phyloP scores from a whole-genome alignment of 2,329 filamentous ascomycete genomes.

The Ceratocystis eucalypticola region DNA sequence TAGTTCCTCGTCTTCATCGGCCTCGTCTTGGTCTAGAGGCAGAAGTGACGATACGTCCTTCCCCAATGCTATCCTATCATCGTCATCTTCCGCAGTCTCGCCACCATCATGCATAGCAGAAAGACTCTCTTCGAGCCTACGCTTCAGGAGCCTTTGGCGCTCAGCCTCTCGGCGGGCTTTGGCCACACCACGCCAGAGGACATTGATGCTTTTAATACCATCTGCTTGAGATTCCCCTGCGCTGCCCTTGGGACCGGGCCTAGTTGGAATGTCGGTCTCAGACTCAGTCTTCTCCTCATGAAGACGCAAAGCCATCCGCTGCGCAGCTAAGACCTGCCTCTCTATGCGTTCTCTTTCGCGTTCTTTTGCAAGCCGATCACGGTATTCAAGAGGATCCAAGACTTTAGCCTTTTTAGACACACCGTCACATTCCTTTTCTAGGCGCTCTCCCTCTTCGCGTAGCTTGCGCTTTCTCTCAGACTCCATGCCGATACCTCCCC shows the following conservation, averaged over 20 bases:
- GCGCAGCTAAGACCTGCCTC: conserved; percentile 58
- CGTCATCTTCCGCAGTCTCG: conserved; percentile 31
- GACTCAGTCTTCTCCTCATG: conserved; percentile 37
- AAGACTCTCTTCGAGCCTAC: conserved; percentile 53
- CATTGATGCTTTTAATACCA: conserved; percentile 38
- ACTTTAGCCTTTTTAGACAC: conserved; percentile 27
- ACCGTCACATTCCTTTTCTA: conserved; percentile 42
- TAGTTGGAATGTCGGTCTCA: neutral
- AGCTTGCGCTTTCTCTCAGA: conserved; percentile 68
- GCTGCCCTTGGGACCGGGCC: conserved; percentile 20
- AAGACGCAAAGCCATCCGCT: conserved; percentile 69
- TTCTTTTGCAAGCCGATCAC: conserved; percentile 57
- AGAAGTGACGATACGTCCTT: conserved; percentile 42
- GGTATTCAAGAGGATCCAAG: conserved; percentile 55
- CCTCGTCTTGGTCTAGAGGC: conserved; percentile 55
- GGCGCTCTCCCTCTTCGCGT: conserved; percentile 31
- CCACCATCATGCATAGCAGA: conserved; percentile 31
- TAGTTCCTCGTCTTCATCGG: conserved; percentile 65
- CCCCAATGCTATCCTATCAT: conserved; percentile 54
- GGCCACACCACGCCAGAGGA: conserved; percentile 68
- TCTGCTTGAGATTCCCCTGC: conserved; percentile 22
- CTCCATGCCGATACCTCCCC: conserved; percentile 72
- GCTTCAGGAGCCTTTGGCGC: conserved; percentile 49
- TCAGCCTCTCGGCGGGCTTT: conserved; percentile 57
- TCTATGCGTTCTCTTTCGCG: conserved; percentile 55